Evolutionary conservation across 1,284 basidiomycete species (phyloP), one percentile per base, ranked within the genome.

Genomic region (Cutaneotrichosporon spelunceum): DNA sequence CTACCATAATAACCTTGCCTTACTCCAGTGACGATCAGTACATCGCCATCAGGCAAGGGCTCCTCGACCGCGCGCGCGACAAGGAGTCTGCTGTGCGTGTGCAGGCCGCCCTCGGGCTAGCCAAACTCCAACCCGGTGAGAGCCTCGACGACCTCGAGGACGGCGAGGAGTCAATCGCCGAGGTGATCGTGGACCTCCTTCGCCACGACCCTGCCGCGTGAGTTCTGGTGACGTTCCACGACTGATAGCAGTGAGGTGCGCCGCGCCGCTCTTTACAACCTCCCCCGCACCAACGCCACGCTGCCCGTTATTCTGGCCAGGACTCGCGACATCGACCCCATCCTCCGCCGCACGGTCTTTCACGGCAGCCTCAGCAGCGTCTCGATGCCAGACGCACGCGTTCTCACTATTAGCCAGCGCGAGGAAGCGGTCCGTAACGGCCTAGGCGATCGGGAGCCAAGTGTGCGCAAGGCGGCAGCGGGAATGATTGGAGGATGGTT

Each of bases 51-150:
- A 84, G 88, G 42, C 78, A 82, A 10, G 83, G 85, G 8, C 82
- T 97, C 0, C 82, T 93, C n/a, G 86, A 89, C 3, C 85, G 95
- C 26, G 80, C 90, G 14, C 83, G 84, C 19, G 95, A 98, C 82
- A 97, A 93, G 77, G 95, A 98, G 71, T 77, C 87, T 0, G 72
- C 84, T 6, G 88, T 97, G 7, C 86, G 95, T 23, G 86, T 89
- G 0, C 91, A 95, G 71, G 91, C 93, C 1, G 87, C 89, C 10
- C 83, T 91, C 14, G 92, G 90, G 0, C 84, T 99, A 3, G 87
- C 90, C 2, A 93, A 92, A 70, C 84, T 98, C 9, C 86, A 88
- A 60, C 86, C 86, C 8, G 87, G 86, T 16, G 90, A 94, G 71
- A 87, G 89, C 60, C 82, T 84, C 1, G 83, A 85, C 19, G 88